These are phyloP conservation scores for Nicotiana paniculata DNA, from an alignment of 257 asterid genomes.

Conservation along the genomic window DNA sequence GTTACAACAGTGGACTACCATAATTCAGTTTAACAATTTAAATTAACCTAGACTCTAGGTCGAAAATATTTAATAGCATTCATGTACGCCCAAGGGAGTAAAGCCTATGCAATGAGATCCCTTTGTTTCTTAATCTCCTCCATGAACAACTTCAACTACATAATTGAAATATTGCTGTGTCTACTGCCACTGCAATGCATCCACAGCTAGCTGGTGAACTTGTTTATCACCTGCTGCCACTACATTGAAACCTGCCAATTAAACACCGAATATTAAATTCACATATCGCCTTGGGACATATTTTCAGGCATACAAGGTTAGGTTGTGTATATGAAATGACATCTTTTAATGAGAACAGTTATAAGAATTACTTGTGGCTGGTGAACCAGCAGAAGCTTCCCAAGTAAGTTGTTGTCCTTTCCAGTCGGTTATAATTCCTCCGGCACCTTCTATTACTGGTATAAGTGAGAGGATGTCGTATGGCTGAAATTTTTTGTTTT, in stretches of 20 bases:
- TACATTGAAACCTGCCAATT: conserved; percentile 64
- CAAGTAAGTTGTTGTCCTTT: conserved; percentile 58
- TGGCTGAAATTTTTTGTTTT: conserved; percentile 45
- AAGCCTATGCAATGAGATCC: not conserved
- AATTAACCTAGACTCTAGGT: not conserved
- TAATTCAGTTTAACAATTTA: not conserved
- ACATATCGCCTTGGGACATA: not conserved
- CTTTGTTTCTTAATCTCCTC: not conserved
- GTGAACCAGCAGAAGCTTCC: conserved; percentile 74
- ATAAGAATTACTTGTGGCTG: conserved; percentile 42
- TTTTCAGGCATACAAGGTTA: not conserved
- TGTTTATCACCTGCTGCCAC: conserved; percentile 76
- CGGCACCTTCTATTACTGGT: conserved; percentile 96
- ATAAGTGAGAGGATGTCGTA: conserved; percentile 88
- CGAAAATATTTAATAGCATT: not conserved
- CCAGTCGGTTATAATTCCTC: conserved; percentile 92
- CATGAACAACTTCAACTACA: not conserved
- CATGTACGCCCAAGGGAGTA: not conserved
- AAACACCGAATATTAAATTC: not conserved
- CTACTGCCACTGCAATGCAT: conserved; percentile 51
- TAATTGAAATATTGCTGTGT: not conserved
- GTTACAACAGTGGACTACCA: not conserved
- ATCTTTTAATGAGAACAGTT: not conserved
- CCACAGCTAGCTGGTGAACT: conserved; percentile 58
- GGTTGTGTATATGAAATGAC: not conserved